A percentile compares a stretch with the other conserved stretches of the same genome.
Evolutionary conservation across 1,139 yeast species (phyloP).

Genomic region (Yamadazyma atmosphaerica): DNA sequence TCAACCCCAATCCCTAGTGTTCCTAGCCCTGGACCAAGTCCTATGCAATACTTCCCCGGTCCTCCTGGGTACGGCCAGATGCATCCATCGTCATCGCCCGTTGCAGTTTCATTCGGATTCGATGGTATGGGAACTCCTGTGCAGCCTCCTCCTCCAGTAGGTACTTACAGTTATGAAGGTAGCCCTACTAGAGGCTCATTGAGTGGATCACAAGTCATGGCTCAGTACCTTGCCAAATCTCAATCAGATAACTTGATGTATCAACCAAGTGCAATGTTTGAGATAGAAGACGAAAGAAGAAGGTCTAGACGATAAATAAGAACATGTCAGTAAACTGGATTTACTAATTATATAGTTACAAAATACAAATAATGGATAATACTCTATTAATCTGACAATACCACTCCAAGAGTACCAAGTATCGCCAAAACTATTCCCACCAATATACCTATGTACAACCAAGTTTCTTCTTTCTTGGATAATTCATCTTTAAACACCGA

Average conservation of each 20-base stretch:
- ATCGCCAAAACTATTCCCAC: slow-evolving; percentile 49
- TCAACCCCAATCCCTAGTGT: slow-evolving; percentile 5
- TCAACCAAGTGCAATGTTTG: slow-evolving; percentile 49
- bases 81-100: neutral
- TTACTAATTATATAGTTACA: slow-evolving; percentile 6
- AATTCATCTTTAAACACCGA: slow-evolving; percentile 53
- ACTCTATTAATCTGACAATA: slow-evolving; percentile 3
- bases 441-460: slow-evolving; percentile 47
- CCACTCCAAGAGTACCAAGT: slow-evolving; percentile 45
- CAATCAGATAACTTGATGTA: slow-evolving; percentile 62
- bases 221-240: slow-evolving; percentile 70
- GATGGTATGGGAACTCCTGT: slow-evolving; percentile 8
- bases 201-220: slow-evolving; percentile 75
- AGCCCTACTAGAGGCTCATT: slow-evolving; percentile 25
- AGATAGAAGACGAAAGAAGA: slow-evolving; percentile 18
- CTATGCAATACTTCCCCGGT: slow-evolving; percentile 9
- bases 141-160: slow-evolving; percentile 9
- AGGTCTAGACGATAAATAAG: slow-evolving; percentile 3
- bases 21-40: slow-evolving; percentile 4
- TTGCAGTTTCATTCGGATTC: slow-evolving; percentile 9
- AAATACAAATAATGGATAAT: slow-evolving; percentile 2
- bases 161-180: slow-evolving; percentile 9
- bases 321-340: slow-evolving; percentile 11
- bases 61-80: slow-evolving; percentile 1
- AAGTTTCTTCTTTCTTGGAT: slow-evolving; percentile 30